A percentile compares a stretch with the other conserved stretches of the same genome.
Conservation (phyloP, 2,329 filamentous ascomycete genomes). For the Paracoccidioides brasiliensis region DNA sequence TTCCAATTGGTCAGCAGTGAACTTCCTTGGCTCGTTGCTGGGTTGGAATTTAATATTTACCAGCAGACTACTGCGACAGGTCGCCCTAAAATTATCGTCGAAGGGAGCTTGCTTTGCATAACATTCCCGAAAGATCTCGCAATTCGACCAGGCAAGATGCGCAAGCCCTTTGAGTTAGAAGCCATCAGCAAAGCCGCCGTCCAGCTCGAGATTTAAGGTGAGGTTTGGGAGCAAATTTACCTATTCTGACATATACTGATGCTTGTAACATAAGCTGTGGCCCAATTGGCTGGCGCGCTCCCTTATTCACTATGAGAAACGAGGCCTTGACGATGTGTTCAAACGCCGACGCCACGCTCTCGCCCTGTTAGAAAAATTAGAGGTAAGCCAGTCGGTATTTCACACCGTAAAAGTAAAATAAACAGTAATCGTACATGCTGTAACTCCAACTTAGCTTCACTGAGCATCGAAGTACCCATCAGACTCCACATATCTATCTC, state of each 20-base stretch:
- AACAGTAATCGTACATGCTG: conserved; percentile 50
- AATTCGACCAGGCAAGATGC: conserved; percentile 43
- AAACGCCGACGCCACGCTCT: conserved; percentile 47
- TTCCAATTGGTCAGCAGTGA: conserved; percentile 11
- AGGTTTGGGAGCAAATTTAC: conserved; percentile 27
- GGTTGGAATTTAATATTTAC: conserved; percentile 20
- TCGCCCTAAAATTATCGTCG: conserved; percentile 67
- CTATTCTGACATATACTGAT: conserved; percentile 64
- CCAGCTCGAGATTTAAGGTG: background rate
- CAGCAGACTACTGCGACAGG: conserved; percentile 55
- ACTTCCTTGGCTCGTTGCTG: conserved; percentile 3
- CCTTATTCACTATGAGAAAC: conserved; percentile 65
- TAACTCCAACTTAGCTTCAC: conserved; percentile 70
- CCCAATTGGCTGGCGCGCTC: conserved; percentile 59
- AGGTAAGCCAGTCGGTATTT: background rate
- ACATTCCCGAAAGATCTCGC: conserved; percentile 63
- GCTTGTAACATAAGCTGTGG: conserved; percentile 60
- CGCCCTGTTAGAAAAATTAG: conserved; percentile 35
- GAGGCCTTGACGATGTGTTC: conserved; percentile 74
- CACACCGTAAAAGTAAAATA: background rate
- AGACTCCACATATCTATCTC: conserved; percentile 78
- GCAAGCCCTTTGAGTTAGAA: conserved; percentile 35
- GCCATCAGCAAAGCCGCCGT: conserved; percentile 10
- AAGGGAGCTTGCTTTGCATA: conserved; percentile 52
- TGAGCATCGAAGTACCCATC: conserved; percentile 69